phyloP scores from a whole-genome alignment of 2,329 filamentous ascomycete genomes.

The Botrytis cinerea region DNA sequence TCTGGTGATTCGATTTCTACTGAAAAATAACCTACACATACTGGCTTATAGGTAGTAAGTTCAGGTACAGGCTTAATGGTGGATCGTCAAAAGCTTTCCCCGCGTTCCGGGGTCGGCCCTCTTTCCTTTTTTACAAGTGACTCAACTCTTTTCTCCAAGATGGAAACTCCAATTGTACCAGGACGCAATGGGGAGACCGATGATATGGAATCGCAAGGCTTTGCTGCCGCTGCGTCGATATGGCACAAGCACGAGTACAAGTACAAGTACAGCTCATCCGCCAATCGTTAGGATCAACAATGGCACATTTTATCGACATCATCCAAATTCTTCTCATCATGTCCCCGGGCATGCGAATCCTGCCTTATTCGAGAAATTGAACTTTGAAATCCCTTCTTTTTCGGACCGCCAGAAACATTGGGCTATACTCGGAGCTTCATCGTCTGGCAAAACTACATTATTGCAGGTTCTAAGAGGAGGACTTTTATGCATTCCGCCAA shows the following conservation, averaged over 20 bases:
- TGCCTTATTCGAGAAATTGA: constrained; percentile 71
- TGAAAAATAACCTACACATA: not conserved
- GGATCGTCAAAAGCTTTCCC: constrained; percentile 19
- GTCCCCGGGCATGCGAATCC: constrained; percentile 54
- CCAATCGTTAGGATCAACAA: constrained; percentile 73
- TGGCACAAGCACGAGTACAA: constrained; percentile 28
- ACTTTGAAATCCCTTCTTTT: constrained; percentile 66
- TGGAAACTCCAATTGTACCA: not conserved
- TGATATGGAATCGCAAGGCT: constrained; percentile 19
- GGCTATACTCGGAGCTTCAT: constrained; percentile 80
- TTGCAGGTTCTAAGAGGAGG: constrained; percentile 76
- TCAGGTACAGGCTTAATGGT: not conserved
- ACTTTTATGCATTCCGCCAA: constrained; percentile 73
- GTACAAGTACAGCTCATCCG: constrained; percentile 39
- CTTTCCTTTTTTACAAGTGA: not conserved
- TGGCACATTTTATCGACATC: constrained; percentile 80
- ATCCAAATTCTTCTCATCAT: constrained; percentile 57
- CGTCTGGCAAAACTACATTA: constrained; percentile 78
- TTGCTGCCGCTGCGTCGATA: constrained; percentile 28
- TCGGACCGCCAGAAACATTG: constrained; percentile 62
- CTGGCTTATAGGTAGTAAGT: not conserved
- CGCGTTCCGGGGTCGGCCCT: constrained; percentile 9
- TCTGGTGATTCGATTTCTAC: too few species aligned
- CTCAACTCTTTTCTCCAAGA: not conserved
- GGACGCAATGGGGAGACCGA: constrained; percentile 30